Percentiles rank a stretch among this genome's conserved stretches.
Conservation (phyloP, 768 basidiomycete genomes). For the Tulasnella sp. region DNA sequence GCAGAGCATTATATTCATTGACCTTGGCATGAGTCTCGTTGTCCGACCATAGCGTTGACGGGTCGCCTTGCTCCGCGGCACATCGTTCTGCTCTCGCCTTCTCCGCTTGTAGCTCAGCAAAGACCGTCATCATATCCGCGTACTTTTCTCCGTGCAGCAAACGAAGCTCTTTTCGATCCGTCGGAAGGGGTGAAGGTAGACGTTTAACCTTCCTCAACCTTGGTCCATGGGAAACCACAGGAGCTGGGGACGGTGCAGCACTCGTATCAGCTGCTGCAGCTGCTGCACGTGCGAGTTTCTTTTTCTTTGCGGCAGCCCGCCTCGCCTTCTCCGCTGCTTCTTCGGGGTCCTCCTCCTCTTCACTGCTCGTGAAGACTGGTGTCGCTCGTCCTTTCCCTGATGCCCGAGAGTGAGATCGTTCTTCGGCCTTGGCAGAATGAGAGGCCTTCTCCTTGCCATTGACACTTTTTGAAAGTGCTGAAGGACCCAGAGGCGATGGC, state of each 20-base stretch:
- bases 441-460: slow-evolving; percentile 1
- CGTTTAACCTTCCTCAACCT: neutral
- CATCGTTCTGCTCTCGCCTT: neutral
- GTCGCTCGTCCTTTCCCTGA: neutral
- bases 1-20: neutral
- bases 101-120: neutral
- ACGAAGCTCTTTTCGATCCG: neutral
- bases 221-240: neutral
- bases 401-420: neutral
- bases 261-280: neutral
- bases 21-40: neutral
- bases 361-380: neutral
- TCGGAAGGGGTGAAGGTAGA: neutral
- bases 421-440: neutral
- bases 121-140: neutral
- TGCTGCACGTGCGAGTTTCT: neutral
- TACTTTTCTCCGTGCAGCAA: neutral
- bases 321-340: neutral
- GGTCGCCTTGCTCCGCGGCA: neutral
- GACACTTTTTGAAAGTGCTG: neutral
- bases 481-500: neutral
- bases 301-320: neutral
- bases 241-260: neutral
- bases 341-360: slow-evolving; percentile 10
- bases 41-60: neutral